Conservation (phyloP, 306 rosid genomes). For the Sindora glabra region DNA sequence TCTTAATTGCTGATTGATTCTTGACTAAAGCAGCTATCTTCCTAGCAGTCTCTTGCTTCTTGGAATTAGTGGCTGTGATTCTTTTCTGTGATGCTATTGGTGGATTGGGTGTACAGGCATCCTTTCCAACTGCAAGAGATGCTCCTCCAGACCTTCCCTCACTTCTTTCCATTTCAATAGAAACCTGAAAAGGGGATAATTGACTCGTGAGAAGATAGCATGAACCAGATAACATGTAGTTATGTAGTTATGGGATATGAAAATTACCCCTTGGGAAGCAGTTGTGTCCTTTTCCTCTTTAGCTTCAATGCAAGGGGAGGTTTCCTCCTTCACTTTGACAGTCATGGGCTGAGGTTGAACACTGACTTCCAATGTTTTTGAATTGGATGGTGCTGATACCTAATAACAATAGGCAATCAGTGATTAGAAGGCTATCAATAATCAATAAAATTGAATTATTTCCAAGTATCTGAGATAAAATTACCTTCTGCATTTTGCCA, state of each 20-base stretch:
- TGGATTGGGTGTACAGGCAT: slow-evolving; percentile 65
- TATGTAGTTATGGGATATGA: too few relatives aligned
- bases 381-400: slow-evolving; percentile 38
- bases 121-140: slow-evolving; percentile 40
- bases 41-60: slow-evolving; percentile 46
- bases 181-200: slow-evolving; percentile 26
- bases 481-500: slow-evolving; percentile 59
- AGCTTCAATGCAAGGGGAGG: slow-evolving; percentile 6
- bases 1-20: slow-evolving; percentile 34
- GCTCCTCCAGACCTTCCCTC: slow-evolving; percentile 13
- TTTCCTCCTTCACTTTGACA: slow-evolving; percentile 23
- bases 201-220: neutral
- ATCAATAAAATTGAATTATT: neutral
- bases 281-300: slow-evolving; percentile 19
- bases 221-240: neutral
- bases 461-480: neutral
- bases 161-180: slow-evolving; percentile 17
- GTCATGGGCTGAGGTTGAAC: slow-evolving; percentile 17
- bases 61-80: slow-evolving; percentile 36
- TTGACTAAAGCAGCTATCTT: slow-evolving; percentile 40
- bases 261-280: slow-evolving; percentile 11
- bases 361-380: slow-evolving; percentile 13
- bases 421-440: neutral
- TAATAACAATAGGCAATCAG: slow-evolving; percentile 20
- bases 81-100: slow-evolving; percentile 31